phyloP scores from a whole-genome alignment of 2,329 filamentous ascomycete genomes.

The Botrytis deweyae region DNA sequence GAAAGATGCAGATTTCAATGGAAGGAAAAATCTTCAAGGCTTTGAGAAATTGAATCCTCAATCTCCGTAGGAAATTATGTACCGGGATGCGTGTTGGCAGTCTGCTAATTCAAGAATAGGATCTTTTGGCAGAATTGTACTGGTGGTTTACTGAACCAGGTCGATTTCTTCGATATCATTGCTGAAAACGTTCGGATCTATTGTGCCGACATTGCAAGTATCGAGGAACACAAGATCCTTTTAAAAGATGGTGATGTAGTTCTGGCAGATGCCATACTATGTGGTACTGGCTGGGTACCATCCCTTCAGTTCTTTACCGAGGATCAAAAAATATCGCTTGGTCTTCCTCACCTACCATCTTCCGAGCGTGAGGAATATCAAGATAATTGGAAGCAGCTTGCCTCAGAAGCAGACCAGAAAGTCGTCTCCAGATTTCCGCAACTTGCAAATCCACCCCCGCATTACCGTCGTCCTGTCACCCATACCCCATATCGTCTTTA shows the following conservation, averaged over 20 bases:
- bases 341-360: neutral
- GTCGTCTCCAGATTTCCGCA: neutral
- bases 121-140: constrained; percentile 37
- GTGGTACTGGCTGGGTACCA: neutral
- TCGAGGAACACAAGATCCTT: neutral
- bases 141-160: constrained; percentile 34
- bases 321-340: neutral
- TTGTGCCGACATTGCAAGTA: neutral
- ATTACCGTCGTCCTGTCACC: neutral
- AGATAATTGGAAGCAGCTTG: neutral
- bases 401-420: neutral
- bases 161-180: constrained; percentile 34
- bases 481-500: neutral
- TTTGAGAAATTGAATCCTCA: constrained; percentile 35
- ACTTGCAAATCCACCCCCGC: neutral
- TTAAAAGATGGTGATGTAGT: neutral
- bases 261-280: neutral
- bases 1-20: constrained; percentile 32
- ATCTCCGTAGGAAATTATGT: constrained; percentile 28
- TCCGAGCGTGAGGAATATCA: no score
- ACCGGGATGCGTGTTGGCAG: neutral
- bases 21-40: constrained; percentile 30
- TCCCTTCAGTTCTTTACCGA: neutral
- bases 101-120: constrained; percentile 23
- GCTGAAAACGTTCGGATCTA: constrained; percentile 26